Base-by-base conservation (phyloP, 371 early-diverging fungal genomes). In the Cokeromyces recurvatus region DNA sequence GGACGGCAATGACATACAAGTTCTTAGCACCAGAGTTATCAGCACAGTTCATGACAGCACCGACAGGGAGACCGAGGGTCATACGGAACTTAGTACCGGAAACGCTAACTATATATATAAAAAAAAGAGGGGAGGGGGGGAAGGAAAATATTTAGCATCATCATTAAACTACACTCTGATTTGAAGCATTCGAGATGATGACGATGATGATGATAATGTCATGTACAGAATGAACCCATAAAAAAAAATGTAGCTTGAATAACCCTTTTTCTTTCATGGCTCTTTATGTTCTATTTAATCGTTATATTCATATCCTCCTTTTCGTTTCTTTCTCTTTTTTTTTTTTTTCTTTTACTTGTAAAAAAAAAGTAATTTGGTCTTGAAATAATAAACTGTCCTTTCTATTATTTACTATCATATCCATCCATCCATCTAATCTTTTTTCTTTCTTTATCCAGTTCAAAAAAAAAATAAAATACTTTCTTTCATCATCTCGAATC, bases 1-100 rank as follows among this genome's bases (percentile, higher is more conserved):
- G 88, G 69, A 99, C 99, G 61, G 98, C 93, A 70, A 99, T 98
- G 66, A 99, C 85, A 84, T 98, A 97, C 64, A 99, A 80, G 87
- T 98, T 96, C 91, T 99, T 99, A 75, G 99, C 99, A 45, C 99
- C 99, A 71, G 95, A 95, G 92, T 99, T 99, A 77, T 99, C 99
- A 51, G 99, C 99, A 78, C 99, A 98, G 85, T 95, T 98, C 85
- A 99, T 94, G 60, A 97, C 91, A 43, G 99, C 97, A 68, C 97
- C 99, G 58, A 98, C 97, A 58, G 99, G 99, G 57, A 99, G 85
- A 91, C 97, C 99, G 62, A 97, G 90, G 64, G 99, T 94, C 96
- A 98, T 96, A 69, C 95, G 90, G 87, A 92, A 95, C 78, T 97
- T 97, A 79, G 86, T 92, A 63, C 96, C 96, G 64, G 90, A 79